Conservation (phyloP, 768 basidiomycete genomes). For the Macrocybe gigantea region DNA sequence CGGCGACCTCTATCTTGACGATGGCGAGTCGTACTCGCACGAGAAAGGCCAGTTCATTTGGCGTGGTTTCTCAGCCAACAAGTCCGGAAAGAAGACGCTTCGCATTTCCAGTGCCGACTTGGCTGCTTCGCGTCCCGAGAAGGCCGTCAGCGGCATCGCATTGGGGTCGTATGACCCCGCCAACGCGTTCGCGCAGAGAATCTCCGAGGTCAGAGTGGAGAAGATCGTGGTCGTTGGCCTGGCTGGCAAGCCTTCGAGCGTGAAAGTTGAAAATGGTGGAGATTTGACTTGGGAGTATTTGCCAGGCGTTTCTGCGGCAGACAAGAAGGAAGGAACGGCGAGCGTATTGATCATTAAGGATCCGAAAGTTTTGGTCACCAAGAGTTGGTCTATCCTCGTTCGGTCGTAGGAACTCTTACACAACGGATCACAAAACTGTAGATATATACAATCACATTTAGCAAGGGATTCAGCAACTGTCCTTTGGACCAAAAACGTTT, state of each 20-base stretch:
- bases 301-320: slow-evolving; percentile 49
- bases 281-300: slow-evolving; percentile 67
- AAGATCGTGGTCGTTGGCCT: slow-evolving; percentile 78
- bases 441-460: not conserved
- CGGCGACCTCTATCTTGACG: slow-evolving; percentile 94
- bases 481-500: not conserved
- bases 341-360: slow-evolving; percentile 75
- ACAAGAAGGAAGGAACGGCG: slow-evolving; percentile 58
- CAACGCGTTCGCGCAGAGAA: slow-evolving; percentile 65
- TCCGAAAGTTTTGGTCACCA: slow-evolving; percentile 49
- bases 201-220: slow-evolving; percentile 74
- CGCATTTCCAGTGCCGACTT: slow-evolving; percentile 52
- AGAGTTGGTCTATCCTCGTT: slow-evolving; percentile 59
- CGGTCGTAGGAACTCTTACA: slow-evolving; percentile 15
- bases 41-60: slow-evolving; percentile 76
- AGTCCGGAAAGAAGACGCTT: slow-evolving; percentile 34
- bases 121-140: slow-evolving; percentile 32
- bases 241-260: slow-evolving; percentile 49
- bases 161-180: slow-evolving; percentile 41
- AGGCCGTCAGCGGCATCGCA: slow-evolving; percentile 47
- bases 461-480: not conserved
- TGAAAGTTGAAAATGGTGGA: slow-evolving; percentile 42
- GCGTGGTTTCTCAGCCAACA: slow-evolving; percentile 65
- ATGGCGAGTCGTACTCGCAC: slow-evolving; percentile 81
- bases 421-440: not conserved